A percentile compares a stretch with the other conserved stretches of the same genome.
phyloP scores from a whole-genome alignment of 2,329 filamentous ascomycete species.

The Diaporthe sp. region DNA sequence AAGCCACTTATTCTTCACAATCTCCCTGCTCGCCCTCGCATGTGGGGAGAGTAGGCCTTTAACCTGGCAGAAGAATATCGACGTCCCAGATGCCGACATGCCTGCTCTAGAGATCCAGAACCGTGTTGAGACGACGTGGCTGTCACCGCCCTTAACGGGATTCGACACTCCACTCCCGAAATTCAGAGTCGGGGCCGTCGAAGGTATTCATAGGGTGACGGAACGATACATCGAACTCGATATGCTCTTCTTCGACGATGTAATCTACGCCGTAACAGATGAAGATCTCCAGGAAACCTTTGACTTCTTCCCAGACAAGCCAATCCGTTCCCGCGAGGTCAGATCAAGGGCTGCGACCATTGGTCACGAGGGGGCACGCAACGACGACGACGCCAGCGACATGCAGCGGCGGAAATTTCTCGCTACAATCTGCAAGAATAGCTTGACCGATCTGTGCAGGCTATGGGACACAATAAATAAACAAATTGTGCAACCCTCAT shows the following conservation, averaged over 20 bases:
- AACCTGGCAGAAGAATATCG: background rate
- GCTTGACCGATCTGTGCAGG: conserved; percentile 3
- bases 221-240: conserved; percentile 4
- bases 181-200: background rate
- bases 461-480: conserved; percentile 7
- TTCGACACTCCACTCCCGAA: background rate
- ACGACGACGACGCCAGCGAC: conserved; percentile 1
- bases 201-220: conserved; percentile 1
- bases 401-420: background rate
- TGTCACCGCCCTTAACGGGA: background rate
- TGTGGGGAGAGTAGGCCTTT: conserved; percentile 3
- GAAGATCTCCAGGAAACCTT: background rate
- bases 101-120: background rate
- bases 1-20: conserved; percentile 1
- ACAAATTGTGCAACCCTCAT: background rate
- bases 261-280: background rate
- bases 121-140: background rate
- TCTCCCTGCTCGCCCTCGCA: background rate
- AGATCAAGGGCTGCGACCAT: background rate
- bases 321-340: conserved; percentile 3
- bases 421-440: conserved; percentile 8
- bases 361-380: background rate
- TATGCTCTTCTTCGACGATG: background rate
- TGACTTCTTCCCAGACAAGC: background rate
- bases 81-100: background rate